Conservation (phyloP, 2,329 filamentous ascomycete species). For the Grosmannia huntii region DNA sequence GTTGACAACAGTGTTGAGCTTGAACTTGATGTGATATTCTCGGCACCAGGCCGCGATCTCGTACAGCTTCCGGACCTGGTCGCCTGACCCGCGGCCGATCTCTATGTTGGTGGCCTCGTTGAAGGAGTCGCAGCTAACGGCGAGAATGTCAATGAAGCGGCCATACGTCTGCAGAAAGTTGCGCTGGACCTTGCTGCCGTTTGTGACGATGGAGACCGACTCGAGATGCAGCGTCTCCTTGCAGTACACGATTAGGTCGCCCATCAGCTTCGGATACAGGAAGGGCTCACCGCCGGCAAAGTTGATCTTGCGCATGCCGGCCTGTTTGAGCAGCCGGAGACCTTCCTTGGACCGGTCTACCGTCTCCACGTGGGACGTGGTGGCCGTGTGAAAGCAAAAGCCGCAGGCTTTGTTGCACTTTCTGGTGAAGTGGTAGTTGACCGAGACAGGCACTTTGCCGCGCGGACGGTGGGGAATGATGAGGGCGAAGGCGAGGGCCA, state of each 20-base stretch:
- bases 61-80: background rate
- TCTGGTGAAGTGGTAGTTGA: background rate
- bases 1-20: slow-evolving; percentile 1
- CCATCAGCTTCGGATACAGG: background rate
- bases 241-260: background rate
- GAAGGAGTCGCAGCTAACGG: slow-evolving; percentile 1
- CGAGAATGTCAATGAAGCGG: background rate
- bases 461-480: background rate
- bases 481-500: background rate
- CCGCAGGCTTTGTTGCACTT: background rate
- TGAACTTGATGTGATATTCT: background rate
- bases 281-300: background rate
- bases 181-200: background rate
- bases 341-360: background rate
- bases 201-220: background rate
- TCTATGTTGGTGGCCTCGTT: background rate
- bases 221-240: background rate
- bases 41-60: background rate
- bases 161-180: background rate
- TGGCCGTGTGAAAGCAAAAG: background rate
- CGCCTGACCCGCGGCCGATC: background rate
- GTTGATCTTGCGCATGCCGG: slow-evolving; percentile 1
- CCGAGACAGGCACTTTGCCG: background rate
- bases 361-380: background rate
- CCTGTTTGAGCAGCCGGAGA: background rate